Evolutionary conservation across 78 protist species (phyloP), one percentile per base, ranked within the genome.

Genomic region (Mantamonas sphyraenae): DNA sequence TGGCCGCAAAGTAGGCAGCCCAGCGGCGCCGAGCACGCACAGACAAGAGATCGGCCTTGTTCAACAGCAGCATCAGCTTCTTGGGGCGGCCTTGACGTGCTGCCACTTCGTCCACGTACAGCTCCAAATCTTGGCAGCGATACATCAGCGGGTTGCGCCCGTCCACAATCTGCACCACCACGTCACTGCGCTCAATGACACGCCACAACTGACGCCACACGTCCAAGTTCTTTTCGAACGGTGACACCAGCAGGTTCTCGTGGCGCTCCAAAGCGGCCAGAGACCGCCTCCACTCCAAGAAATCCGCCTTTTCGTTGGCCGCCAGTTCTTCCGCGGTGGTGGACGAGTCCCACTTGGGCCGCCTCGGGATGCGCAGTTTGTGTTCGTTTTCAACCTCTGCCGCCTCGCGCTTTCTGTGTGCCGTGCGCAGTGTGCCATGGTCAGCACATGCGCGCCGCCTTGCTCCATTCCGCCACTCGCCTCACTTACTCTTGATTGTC

Each of bases 171-270:
- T 95, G 95, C 0, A 95, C 89, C 5, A 93, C 64, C 0, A 94
- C 71, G 58, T 94, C 74, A 57, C 89, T 81, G 42, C 90, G 74
- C 74, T 97, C 99, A 9, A 97, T 76, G n/a, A 93, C 98, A 16
- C 98, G 86, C 99, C 99, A 97, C 33, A 97, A 83, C 80, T 97
- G 99, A 7, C 97, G 68, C 99, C 99, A 97, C 22, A 96, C 88
- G 24, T 96, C 95, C 24, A 93, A 24, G 81, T 93, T 96, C 74
- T 87, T 86, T 75, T 96, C 99, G 56, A 87, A 96, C 30, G 99
- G 99, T 31, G 99, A 92, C 37, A 96, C 35, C 2, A 57, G 28
- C 22, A 85, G 20, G 33, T 76, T 62, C 28, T 85, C 70, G 34
- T 77, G 47, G 37, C 77, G 92, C 60, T 93, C 96, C n/a, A 43